Evolutionary conservation across 768 basidiomycete species (phyloP), one percentile per base, ranked within the genome.

Genomic region (Macrolepiota dolichaula): DNA sequence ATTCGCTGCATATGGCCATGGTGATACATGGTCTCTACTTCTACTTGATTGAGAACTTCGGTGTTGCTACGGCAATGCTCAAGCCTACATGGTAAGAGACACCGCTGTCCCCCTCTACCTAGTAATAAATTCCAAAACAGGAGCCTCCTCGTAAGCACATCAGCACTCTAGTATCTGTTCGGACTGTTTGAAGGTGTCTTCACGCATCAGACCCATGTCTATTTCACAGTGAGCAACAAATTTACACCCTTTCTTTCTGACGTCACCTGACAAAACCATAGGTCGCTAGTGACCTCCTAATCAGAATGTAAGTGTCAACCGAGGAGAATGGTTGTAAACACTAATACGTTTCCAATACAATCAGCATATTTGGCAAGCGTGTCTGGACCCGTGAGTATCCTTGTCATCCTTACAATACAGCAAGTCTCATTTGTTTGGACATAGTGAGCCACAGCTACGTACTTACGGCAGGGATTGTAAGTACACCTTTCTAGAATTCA

Each of bases 11-110:
- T 36, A 63, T 76, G 24, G 69, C 68, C 0, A 66, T 77, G 15
- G 64, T 74, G 25, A 70, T 73, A 2, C 73, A 76, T 57, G 66
- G 66, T 29, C 38, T 77, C 15, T 77, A 79, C 63, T 71, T 67
- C 63, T 78, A 76, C 66, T 56, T 74, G 40, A 69, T 79, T 44
- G 67, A 65, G 10, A 77, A 73, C 44, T 75, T 70, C 52, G 67
- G 55, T 32, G 73, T 76, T 56, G 68, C 72, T 1, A 1, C 47
- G 4, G 66, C 65, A 22, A 56, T 77, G 32, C 51, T 67, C 4
- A 63, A 52, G 2, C 68, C 73, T 2, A 72, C 67, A 19, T 75
- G 76, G 77, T 74, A 44, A 57, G 64, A 35, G 27, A 2, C 6
- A 22, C 35, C n/a, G 13, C 7, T 10, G n/a, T 32, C 19, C 9